Base-by-base conservation (phyloP, 352 stramenopile genomes). In the Halophytophthora batemanensis region DNA sequence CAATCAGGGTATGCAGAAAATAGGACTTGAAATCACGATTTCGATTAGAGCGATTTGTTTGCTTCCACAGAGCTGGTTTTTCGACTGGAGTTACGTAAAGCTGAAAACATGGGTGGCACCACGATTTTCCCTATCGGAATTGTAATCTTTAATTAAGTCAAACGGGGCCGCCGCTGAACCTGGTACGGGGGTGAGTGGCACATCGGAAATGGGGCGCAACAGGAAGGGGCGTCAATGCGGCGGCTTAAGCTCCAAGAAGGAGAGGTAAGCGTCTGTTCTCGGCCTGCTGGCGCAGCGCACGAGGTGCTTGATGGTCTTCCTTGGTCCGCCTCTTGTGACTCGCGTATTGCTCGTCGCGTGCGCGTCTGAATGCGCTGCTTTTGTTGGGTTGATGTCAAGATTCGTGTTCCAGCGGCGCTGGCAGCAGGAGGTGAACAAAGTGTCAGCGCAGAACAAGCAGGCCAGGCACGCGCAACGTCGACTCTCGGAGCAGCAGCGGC, bases 221-320 rank as follows among this genome's bases (percentile, higher is more conserved):
- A 50, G 69, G 22, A 90, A 90, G 54, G 80, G 77, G 7, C 68
- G 77, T 7, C 80, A 88, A 57, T 89, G 77, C 60, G 80, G 77
- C 21, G 75, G 74, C 61, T 86, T 73, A 44, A 60, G 60, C 50
- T 89, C 75, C 51, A 91, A 91, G 69, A 82, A 86, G 54, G 77
- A 87, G 67, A 62, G 76, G 80, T 74, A 41, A 5, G 57, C 37
- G 4, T 31, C 14, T 38, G 11, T 13, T 2, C 10, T 4, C 38
- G 3, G n/a, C 13, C 33, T 12, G 11, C 6, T 12, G 12, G 31
- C 13, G 8, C 18, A 21, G 11, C 42, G 8, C 25, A 31, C 28
- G 28, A 21, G 2, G 18, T 33, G 36, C n/a, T 2, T 14, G 25
- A 13, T 21, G 10, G 18, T 14, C 15, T 11, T 22, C 10, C 14